Conservation (phyloP, 2,329 filamentous ascomycete species). For the Pezizomycotina sp. region DNA sequence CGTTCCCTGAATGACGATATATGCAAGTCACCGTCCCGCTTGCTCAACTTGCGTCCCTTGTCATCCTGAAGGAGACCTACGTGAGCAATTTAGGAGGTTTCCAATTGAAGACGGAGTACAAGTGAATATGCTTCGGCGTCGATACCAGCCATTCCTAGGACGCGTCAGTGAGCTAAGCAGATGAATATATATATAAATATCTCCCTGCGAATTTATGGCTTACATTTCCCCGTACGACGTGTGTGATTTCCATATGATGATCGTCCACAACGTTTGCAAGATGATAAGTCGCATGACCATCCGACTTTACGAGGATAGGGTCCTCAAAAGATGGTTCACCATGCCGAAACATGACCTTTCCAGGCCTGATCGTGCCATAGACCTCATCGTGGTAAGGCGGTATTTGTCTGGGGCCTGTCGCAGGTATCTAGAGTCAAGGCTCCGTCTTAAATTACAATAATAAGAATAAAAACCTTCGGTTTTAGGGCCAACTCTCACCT, state of each 20-base stretch:
- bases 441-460: too few relatives aligned
- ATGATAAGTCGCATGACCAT: slow-evolving; percentile 89
- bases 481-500: too few relatives aligned
- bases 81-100: slow-evolving; percentile 56
- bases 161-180: slow-evolving; percentile 5
- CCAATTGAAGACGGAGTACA: slow-evolving; percentile 70
- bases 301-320: slow-evolving; percentile 76
- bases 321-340: slow-evolving; percentile 50
- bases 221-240: slow-evolving; percentile 77
- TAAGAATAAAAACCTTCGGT: too few relatives aligned
- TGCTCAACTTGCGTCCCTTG: slow-evolving; percentile 65
- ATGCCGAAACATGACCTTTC: slow-evolving; percentile 32
- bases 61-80: slow-evolving; percentile 56
- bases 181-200: not conserved
- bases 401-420: slow-evolving; percentile 39
- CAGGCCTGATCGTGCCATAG: slow-evolving; percentile 50
- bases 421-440: slow-evolving; percentile 1
- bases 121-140: slow-evolving; percentile 54
- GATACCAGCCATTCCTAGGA: slow-evolving; percentile 82
- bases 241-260: slow-evolving; percentile 85
- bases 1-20: slow-evolving; percentile 37
- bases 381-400: slow-evolving; percentile 60
- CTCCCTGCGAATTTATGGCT: slow-evolving; percentile 25
- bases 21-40: slow-evolving; percentile 49
- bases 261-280: slow-evolving; percentile 96